Percentiles rank a stretch among this genome's conserved stretches.
Conservation (phyloP, 1,284 basidiomycete genomes). For the Ganoderma lingzhi region DNA sequence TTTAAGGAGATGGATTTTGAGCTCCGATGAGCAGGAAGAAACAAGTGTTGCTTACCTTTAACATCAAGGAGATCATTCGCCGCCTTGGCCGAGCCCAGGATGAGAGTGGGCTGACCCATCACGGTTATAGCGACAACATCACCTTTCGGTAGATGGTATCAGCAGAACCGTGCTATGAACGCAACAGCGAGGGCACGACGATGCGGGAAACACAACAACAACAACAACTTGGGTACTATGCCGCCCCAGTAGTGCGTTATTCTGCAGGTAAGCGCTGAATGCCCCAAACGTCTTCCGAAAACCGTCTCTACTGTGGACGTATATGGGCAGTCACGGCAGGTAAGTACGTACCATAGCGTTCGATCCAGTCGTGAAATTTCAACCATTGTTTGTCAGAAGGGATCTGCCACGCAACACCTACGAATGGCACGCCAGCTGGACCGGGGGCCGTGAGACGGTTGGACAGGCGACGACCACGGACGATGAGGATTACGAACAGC, state of each 20-base stretch:
- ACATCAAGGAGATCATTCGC: slow-evolving; percentile 43
- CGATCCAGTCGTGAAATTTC: slow-evolving; percentile 43
- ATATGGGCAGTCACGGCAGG: neutral
- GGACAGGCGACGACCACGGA: neutral
- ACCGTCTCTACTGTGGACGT: neutral
- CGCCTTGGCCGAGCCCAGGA: slow-evolving; percentile 41
- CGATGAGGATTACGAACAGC: slow-evolving; percentile 5
- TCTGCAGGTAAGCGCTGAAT: neutral
- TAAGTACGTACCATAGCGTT: slow-evolving; percentile 39
- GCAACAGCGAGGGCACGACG: no score
- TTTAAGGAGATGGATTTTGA: slow-evolving; percentile 13
- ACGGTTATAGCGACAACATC: slow-evolving; percentile 41
- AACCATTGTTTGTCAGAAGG: slow-evolving; percentile 43
- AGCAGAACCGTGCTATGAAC: neutral
- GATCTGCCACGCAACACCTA: slow-evolving; percentile 44
- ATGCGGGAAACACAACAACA: neutral
- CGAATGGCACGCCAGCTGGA: slow-evolving; percentile 37
- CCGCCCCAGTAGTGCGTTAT: no score
- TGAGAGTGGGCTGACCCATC: slow-evolving; percentile 42
- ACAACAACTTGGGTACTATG: no score
- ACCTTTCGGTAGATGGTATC: slow-evolving; percentile 28
- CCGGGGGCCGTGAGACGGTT: slow-evolving; percentile 35
- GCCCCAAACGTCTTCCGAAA: neutral
- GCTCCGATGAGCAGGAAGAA: neutral
- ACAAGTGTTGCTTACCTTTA: slow-evolving; percentile 31